phyloP scores from a whole-genome alignment of 2,329 filamentous ascomycete genomes.

The Hymenoscyphus scutula region DNA sequence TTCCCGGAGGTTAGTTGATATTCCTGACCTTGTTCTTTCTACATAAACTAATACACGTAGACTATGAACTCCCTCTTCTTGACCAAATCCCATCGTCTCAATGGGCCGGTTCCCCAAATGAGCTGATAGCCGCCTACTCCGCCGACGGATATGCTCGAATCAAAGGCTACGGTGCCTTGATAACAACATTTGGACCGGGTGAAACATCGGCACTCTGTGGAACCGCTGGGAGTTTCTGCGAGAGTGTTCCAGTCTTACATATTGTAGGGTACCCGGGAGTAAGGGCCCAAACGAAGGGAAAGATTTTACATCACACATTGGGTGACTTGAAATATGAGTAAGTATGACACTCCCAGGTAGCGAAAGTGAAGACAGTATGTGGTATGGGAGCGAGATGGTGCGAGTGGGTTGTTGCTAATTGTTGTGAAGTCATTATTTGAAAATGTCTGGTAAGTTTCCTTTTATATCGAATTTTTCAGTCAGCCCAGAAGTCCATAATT shows the following conservation, averaged over 20 bases:
- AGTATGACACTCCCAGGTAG: background rate
- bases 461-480: background rate
- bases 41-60: slow-evolving; percentile 1
- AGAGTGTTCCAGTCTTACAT: slow-evolving; percentile 53
- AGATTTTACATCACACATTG: slow-evolving; percentile 51
- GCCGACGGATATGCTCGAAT: slow-evolving; percentile 51
- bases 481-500: too few species aligned
- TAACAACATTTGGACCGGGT: slow-evolving; percentile 51
- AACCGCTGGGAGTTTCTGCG: slow-evolving; percentile 55
- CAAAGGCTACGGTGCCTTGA: slow-evolving; percentile 45
- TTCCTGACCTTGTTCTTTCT: background rate
- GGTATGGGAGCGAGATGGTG: too few species aligned
- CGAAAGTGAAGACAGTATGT: too few species aligned
- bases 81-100: slow-evolving; percentile 18
- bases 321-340: slow-evolving; percentile 41
- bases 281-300: slow-evolving; percentile 11
- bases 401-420: background rate
- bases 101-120: slow-evolving; percentile 37
- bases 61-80: slow-evolving; percentile 19
- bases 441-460: slow-evolving; percentile 14
- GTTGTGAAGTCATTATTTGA: slow-evolving; percentile 13
- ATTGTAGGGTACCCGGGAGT: slow-evolving; percentile 45
- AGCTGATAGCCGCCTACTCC: slow-evolving; percentile 41
- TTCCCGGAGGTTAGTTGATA: slow-evolving; percentile 38
- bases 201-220: slow-evolving; percentile 56